These are phyloP conservation scores for Colletotrichum trifolii DNA, from an alignment of 2,329 filamentous ascomycete genomes.

Conservation along the genomic window DNA sequence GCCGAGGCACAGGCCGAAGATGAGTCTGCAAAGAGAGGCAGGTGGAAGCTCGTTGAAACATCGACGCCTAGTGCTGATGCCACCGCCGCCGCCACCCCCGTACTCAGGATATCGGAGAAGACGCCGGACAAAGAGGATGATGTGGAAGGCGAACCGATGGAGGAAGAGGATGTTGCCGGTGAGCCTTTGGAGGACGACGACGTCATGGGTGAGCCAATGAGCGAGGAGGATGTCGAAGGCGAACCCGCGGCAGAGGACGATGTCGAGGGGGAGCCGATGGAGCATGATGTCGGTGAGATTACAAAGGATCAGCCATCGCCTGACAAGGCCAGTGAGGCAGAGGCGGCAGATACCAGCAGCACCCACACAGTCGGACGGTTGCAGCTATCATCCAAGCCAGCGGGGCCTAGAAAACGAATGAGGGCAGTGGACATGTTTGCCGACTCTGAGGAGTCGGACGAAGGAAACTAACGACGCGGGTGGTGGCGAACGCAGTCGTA, in stretches of 20 bases:
- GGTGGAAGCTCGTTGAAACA: conserved; percentile 64
- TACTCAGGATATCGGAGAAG: conserved; percentile 30
- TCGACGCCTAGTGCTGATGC: conserved; percentile 35
- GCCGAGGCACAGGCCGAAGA: conserved; percentile 42
- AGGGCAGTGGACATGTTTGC: conserved; percentile 90
- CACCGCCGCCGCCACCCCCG: conserved; percentile 3
- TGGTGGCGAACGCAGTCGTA: conserved; percentile 10
- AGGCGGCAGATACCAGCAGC: conserved; percentile 33
- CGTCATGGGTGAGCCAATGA: conserved; percentile 52
- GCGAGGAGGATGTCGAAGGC: conserved; percentile 53
- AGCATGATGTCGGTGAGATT: conserved; percentile 47
- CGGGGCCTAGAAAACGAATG: conserved; percentile 68
- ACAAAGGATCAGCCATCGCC: conserved; percentile 28
- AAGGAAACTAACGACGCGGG: conserved; percentile 38
- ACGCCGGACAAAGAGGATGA: conserved; percentile 48
- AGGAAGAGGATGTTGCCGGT: conserved; percentile 61
- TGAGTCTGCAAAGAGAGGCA: conserved; percentile 51
- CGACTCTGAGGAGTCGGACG: conserved; percentile 71
- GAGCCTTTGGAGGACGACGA: conserved; percentile 56
- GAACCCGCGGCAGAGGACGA: conserved; percentile 59
- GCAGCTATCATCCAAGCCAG: conserved; percentile 41
- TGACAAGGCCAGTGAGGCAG: conserved; percentile 16
- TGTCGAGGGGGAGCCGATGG: conserved; percentile 59
- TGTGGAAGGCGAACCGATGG: conserved; percentile 50
- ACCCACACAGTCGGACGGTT: conserved; percentile 33